Conservation (phyloP, 2,329 filamentous ascomycete genomes). For the Anthostomella pinea region DNA sequence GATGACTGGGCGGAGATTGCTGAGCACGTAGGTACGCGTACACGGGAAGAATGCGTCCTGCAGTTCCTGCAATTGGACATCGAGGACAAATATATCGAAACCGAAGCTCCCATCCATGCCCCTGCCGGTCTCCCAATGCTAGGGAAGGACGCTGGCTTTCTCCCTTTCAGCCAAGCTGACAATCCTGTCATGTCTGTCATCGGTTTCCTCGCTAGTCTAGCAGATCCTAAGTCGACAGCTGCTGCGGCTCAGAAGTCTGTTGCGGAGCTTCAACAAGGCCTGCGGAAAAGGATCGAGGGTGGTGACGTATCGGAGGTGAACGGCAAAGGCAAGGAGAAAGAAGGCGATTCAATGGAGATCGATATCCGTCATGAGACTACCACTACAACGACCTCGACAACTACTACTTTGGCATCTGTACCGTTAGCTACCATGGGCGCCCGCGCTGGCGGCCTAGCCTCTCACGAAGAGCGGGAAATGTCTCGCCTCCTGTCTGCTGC, state of each 20-base stretch:
- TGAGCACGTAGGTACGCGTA: slow-evolving; percentile 86
- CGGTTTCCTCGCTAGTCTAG: slow-evolving; percentile 86
- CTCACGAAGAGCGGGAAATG: slow-evolving; percentile 95
- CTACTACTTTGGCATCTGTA: slow-evolving; percentile 65
- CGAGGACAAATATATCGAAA: slow-evolving; percentile 93
- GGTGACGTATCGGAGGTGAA: slow-evolving; percentile 46
- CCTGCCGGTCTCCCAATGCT: slow-evolving; percentile 63
- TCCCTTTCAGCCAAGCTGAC: slow-evolving; percentile 88
- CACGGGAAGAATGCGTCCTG: slow-evolving; percentile 91
- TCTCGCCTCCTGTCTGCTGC: slow-evolving; percentile 88
- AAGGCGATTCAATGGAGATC: slow-evolving; percentile 61
- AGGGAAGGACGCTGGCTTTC: slow-evolving; percentile 70
- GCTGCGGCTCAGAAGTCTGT: slow-evolving; percentile 87
- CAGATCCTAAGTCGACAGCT: slow-evolving; percentile 85
- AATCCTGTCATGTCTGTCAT: slow-evolving; percentile 97
- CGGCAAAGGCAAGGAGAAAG: slow-evolving; percentile 59
- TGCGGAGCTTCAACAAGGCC: slow-evolving; percentile 75
- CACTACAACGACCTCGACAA: slow-evolving; percentile 42
- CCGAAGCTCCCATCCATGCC: slow-evolving; percentile 57
- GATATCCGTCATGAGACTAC: slow-evolving; percentile 54
- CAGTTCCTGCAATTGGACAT: slow-evolving; percentile 97
- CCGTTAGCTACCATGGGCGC: slow-evolving; percentile 84
- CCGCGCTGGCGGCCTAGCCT: slow-evolving; percentile 82
- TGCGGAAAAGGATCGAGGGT: slow-evolving; percentile 74
- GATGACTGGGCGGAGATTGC: slow-evolving; percentile 95